Conservation (phyloP, 2,329 filamentous ascomycete species). For the Pseudogymnoascus sp. region DNA sequence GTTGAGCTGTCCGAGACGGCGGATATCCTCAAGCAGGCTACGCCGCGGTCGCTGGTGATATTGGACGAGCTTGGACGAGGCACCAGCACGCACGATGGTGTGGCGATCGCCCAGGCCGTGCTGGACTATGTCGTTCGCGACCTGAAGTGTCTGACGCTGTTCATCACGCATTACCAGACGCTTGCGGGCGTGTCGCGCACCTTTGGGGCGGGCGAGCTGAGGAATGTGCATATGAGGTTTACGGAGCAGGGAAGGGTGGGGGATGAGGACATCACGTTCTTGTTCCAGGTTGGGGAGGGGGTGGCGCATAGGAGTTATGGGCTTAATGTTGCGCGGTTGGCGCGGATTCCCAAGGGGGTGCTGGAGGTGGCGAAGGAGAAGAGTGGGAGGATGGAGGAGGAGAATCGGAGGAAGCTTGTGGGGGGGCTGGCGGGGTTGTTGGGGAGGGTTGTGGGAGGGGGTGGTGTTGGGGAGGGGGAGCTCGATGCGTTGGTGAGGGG, state of each 20-base stretch:
- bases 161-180: constrained; percentile 96
- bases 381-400: constrained; percentile 70
- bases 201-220: constrained; percentile 55
- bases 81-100: constrained; percentile 90
- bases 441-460: constrained; percentile 17
- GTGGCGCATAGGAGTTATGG: constrained; percentile 93
- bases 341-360: constrained; percentile 67
- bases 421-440: constrained; percentile 23
- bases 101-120: constrained; percentile 89
- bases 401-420: constrained; percentile 56
- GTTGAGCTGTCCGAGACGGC: constrained; percentile 91
- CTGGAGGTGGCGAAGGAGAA: constrained; percentile 73
- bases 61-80: constrained; percentile 91
- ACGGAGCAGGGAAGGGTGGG: constrained; percentile 35
- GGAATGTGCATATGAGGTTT: constrained; percentile 94
- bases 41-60: constrained; percentile 75
- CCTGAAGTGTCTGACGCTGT: constrained; percentile 70
- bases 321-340: constrained; percentile 82
- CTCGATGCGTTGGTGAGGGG: constrained; percentile 23
- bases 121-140: constrained; percentile 74
- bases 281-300: constrained; percentile 87
- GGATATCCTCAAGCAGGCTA: constrained; percentile 82
- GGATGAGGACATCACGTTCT: constrained; percentile 78
- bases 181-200: constrained; percentile 62
- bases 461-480: constrained; percentile 14